phyloP scores from a whole-genome alignment of 805 yeast species.

The Ogataea zsoltii region DNA sequence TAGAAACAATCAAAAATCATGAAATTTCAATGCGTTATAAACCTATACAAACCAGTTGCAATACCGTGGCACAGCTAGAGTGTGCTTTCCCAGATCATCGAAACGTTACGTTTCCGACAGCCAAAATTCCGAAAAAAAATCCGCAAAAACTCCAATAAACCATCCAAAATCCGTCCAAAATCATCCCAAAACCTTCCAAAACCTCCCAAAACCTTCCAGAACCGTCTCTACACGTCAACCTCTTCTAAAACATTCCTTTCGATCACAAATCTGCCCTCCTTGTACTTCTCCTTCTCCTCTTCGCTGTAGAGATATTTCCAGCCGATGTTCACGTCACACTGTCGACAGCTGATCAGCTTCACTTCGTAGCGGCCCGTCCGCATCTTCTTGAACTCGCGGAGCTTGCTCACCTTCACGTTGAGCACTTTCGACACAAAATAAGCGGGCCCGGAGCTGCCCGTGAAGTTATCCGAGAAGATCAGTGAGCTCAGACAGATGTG shows the following conservation, averaged over 20 bases:
- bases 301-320: slow-evolving; percentile 38
- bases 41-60: too few relatives aligned
- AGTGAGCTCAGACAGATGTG: slow-evolving; percentile 33
- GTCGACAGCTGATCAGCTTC: slow-evolving; percentile 31
- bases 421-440: slow-evolving; percentile 34
- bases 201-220: not conserved
- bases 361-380: slow-evolving; percentile 36
- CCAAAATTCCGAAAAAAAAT: too few relatives aligned
- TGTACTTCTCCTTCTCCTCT: slow-evolving; percentile 31
- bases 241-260: slow-evolving; percentile 31
- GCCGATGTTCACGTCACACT: slow-evolving; percentile 33
- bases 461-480: slow-evolving; percentile 35
- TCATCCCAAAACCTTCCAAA: not conserved
- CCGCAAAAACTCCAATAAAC: not conserved
- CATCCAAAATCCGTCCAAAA: not conserved
- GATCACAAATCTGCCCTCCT: slow-evolving; percentile 36
- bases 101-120: too few relatives aligned
- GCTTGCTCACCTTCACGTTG: slow-evolving; percentile 23
- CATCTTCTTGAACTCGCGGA: slow-evolving; percentile 31
- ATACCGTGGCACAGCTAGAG: too few relatives aligned
- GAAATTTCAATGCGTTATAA: too few relatives aligned
- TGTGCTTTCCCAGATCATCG: too few relatives aligned
- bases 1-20: too few relatives aligned
- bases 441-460: slow-evolving; percentile 36
- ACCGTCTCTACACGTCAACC: slow-evolving; percentile 17